Percentiles rank a stretch among this genome's conserved stretches.
Evolutionary conservation across 371 early-diverging fungal genomes (phyloP).

Genomic region (Rhizomucor pusillus): DNA sequence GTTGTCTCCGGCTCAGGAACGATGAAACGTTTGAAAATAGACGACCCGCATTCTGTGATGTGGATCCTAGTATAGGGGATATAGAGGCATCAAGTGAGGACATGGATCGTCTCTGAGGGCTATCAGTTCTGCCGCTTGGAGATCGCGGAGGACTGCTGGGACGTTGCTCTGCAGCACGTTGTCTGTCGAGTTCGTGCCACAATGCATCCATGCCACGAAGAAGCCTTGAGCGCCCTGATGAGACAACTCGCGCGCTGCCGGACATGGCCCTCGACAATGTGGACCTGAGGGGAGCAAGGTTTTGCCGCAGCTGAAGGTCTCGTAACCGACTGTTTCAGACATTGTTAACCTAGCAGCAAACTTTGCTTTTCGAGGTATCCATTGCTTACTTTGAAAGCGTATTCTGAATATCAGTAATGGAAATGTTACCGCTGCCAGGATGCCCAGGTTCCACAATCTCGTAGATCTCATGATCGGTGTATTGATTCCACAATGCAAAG

Average conservation of each 20-base stretch:
- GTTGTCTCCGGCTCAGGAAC: constrained; percentile 52
- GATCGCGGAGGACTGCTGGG: no score
- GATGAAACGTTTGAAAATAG: constrained; percentile 57
- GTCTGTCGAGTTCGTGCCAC: constrained; percentile 51
- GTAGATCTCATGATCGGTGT: constrained; percentile 64
- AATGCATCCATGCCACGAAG: constrained; percentile 51
- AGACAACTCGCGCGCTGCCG: constrained; percentile 47
- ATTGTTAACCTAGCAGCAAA: neutral
- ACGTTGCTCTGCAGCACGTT: no score
- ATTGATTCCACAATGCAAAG: constrained; percentile 68
- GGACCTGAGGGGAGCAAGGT: constrained; percentile 57
- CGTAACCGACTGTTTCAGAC: constrained; percentile 41
- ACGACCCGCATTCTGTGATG: constrained; percentile 54
- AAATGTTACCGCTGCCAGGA: constrained; percentile 65
- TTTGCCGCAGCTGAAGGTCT: constrained; percentile 60
- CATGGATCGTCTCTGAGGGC: constrained; percentile 6
- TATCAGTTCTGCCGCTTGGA: constrained; percentile 13
- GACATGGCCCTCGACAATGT: constrained; percentile 63
- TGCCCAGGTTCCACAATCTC: constrained; percentile 72
- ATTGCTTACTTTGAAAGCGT: constrained; percentile 56
- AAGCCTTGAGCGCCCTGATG: constrained; percentile 48
- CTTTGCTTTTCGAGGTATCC: neutral
- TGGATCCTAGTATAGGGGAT: constrained; percentile 36
- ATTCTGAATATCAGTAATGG: constrained; percentile 61
- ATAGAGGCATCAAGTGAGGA: constrained; percentile 6